Evolutionary conservation across 2,329 filamentous ascomycete species (phyloP).

Genomic region (Cryoendolithus antarcticus): DNA sequence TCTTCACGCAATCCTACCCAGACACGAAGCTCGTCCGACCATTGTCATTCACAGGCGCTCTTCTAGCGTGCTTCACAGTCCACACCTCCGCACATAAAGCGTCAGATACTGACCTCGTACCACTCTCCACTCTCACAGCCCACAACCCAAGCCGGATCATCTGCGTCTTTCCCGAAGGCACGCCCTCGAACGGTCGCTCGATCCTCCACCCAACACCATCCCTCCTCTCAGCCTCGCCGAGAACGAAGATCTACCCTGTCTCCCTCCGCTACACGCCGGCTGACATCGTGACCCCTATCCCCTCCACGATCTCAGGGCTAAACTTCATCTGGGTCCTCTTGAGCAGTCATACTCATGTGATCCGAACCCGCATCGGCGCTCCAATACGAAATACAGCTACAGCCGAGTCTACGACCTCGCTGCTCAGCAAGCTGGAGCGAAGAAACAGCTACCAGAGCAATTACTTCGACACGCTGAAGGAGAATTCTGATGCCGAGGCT

Average conservation of each 20-base stretch:
- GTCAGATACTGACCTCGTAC: slow-evolving; percentile 19
- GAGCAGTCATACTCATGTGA: slow-evolving; percentile 72
- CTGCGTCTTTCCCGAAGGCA: slow-evolving; percentile 85
- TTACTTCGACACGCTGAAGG: slow-evolving; percentile 31
- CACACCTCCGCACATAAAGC: slow-evolving; percentile 12
- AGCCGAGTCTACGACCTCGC: slow-evolving; percentile 5
- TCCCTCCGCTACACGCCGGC: slow-evolving; percentile 79
- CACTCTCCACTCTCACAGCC: slow-evolving; percentile 41
- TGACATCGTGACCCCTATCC: slow-evolving; percentile 83
- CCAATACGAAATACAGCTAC: slow-evolving; percentile 30
- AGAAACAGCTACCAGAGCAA: slow-evolving; percentile 31
- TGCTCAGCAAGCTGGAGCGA: slow-evolving; percentile 9
- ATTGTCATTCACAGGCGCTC: slow-evolving; percentile 64
- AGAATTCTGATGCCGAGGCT: neutral
- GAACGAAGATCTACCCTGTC: slow-evolving; percentile 75
- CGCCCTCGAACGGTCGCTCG: slow-evolving; percentile 83
- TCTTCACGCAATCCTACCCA: slow-evolving; percentile 82
- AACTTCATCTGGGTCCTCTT: slow-evolving; percentile 78
- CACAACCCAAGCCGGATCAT: slow-evolving; percentile 63
- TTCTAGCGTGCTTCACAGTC: slow-evolving; percentile 42
- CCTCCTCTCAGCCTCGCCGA: slow-evolving; percentile 53
- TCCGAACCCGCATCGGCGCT: slow-evolving; percentile 82
- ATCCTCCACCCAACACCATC: slow-evolving; percentile 74
- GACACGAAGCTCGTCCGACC: slow-evolving; percentile 56
- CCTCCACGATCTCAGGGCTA: slow-evolving; percentile 47